Percentiles rank a stretch among this genome's conserved stretches.
These are phyloP conservation scores for Ascocoryne sarcoides DNA, from an alignment of 2,329 filamentous ascomycete species.

Conservation along the genomic window DNA sequence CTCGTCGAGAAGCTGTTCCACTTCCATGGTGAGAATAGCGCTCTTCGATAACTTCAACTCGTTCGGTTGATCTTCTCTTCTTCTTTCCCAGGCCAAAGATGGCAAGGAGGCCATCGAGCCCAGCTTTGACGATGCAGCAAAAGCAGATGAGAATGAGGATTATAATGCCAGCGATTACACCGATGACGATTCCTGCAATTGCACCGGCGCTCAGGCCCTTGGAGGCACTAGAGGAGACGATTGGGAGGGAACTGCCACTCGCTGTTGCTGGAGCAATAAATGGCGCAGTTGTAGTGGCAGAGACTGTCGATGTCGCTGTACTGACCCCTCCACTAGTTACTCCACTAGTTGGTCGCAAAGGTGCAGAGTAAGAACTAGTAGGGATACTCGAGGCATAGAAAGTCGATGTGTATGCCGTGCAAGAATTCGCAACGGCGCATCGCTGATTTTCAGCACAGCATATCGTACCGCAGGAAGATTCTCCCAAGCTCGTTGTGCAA, in stretches of 20 bases:
- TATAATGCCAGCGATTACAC: conserved; percentile 56
- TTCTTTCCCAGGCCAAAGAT: conserved; percentile 52
- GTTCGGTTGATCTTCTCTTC: conserved; percentile 36
- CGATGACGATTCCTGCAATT: conserved; percentile 75
- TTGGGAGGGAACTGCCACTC: conserved; percentile 31
- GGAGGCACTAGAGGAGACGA: conserved; percentile 8
- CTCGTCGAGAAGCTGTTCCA: conserved; percentile 17
- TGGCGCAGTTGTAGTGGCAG: conserved; percentile 37
- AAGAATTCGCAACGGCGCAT: conserved; percentile 38
- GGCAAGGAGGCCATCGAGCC: conserved; percentile 50
- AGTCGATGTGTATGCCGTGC: conserved; percentile 23
- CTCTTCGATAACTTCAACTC: conserved; percentile 55
- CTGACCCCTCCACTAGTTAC: conserved; percentile 33
- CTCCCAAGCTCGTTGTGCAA: conserved; percentile 43
- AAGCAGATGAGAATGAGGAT: conserved; percentile 64
- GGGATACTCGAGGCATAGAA: conserved; percentile 27
- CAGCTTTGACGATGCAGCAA: conserved; percentile 58
- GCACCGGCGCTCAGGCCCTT: conserved; percentile 56
- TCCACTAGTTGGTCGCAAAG: conserved; percentile 45
- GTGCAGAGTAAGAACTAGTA: conserved; percentile 28
- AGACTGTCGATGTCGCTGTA: conserved; percentile 46
- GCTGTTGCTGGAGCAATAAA: conserved; percentile 46
- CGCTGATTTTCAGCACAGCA: conserved; percentile 66
- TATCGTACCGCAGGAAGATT: conserved; percentile 56
- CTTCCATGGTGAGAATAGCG: conserved; percentile 46